Conservation (phyloP, 2,329 filamentous ascomycete species). For the Aspergillus aculeatinus region DNA sequence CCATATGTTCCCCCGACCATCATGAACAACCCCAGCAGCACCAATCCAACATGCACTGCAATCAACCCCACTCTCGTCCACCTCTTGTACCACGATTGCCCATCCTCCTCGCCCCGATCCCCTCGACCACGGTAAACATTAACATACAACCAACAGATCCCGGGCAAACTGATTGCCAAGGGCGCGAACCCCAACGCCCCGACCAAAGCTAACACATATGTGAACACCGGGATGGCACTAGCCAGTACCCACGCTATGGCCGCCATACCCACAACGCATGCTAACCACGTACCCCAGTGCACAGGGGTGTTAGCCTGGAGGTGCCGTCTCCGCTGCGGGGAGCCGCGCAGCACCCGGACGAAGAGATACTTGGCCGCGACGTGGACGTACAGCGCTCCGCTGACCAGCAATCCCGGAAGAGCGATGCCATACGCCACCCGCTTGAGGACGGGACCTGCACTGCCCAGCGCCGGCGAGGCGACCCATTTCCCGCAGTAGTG, state of each 20-base stretch:
- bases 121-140: too few species aligned
- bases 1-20: constrained; percentile 46
- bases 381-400: constrained; percentile 47
- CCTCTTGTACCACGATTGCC: background rate
- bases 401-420: constrained; percentile 55
- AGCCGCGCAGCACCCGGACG: constrained; percentile 54
- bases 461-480: constrained; percentile 61
- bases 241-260: constrained; percentile 53
- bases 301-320: constrained; percentile 52
- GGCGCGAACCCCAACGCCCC: constrained; percentile 54
- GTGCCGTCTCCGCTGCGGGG: constrained; percentile 35
- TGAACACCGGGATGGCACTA: constrained; percentile 57
- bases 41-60: constrained; percentile 43
- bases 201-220: constrained; percentile 51
- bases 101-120: too few species aligned
- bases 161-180: constrained; percentile 50
- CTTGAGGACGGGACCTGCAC: constrained; percentile 59
- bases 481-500: constrained; percentile 63
- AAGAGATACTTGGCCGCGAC: constrained; percentile 56
- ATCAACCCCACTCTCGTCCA: constrained; percentile 39
- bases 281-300: constrained; percentile 55
- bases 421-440: constrained; percentile 62
- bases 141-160: constrained; percentile 52
- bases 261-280: constrained; percentile 45
- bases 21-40: constrained; percentile 50